Percentiles rank a stretch among this genome's conserved stretches.
These are phyloP conservation scores for Boletus pseudo-olivaceus DNA, from an alignment of 768 basidiomycete genomes.

Conservation along the genomic window DNA sequence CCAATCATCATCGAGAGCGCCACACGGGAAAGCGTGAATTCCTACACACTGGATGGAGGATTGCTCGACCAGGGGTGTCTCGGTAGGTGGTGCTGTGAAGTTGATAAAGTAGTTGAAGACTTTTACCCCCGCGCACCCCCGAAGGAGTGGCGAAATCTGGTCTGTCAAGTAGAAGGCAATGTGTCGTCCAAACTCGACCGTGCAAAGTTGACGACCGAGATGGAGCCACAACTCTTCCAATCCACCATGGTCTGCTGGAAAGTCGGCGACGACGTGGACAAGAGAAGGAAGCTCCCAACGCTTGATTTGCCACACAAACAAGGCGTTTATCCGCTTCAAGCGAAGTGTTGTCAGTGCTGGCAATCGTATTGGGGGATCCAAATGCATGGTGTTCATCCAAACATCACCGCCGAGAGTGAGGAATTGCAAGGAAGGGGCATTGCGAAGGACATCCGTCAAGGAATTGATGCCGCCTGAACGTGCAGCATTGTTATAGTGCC, in stretches of 20 bases:
- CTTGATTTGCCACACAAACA: constrained; percentile 47
- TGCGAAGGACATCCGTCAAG: constrained; percentile 46
- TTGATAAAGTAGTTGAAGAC: constrained; percentile 55
- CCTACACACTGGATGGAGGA: constrained; percentile 43
- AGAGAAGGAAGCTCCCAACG: constrained; percentile 55
- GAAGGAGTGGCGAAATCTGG: constrained; percentile 44
- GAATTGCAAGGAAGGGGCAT: constrained; percentile 54
- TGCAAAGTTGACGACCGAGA: constrained; percentile 48
- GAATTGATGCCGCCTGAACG: constrained; percentile 66
- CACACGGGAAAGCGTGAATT: constrained; percentile 49
- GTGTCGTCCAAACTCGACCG: constrained; percentile 57
- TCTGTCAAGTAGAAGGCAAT: constrained; percentile 52
- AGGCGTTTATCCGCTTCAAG: constrained; percentile 44
- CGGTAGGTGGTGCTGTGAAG: constrained; percentile 37
- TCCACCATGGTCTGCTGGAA: constrained; percentile 36
- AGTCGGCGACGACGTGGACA: constrained; percentile 49
- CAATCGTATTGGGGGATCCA: constrained; percentile 34
- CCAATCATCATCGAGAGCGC: constrained; percentile 35
- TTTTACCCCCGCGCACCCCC: constrained; percentile 41
- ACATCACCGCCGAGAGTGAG: constrained; percentile 52
- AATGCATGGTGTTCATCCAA: constrained; percentile 25
- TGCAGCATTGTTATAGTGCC: constrained; percentile 54
- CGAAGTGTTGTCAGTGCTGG: constrained; percentile 52
- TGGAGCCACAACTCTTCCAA: constrained; percentile 46
- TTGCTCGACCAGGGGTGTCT: constrained; percentile 20